Evolutionary conservation across 306 rosid species (phyloP).

Genomic region (Inga leiocalycina): DNA sequence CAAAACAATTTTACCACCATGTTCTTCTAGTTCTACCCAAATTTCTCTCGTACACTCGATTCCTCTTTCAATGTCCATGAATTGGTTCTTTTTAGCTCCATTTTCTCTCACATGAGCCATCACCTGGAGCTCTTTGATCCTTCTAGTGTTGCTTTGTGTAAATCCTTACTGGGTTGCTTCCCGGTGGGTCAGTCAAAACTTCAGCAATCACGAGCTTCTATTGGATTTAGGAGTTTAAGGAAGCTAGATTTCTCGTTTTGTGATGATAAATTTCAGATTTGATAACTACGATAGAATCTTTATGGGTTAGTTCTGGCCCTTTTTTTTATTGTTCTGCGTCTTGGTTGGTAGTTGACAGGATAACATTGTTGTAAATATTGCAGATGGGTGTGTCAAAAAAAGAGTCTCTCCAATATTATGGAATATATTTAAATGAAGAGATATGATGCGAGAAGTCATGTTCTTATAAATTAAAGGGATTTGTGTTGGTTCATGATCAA

Average conservation of each 20-base stretch:
- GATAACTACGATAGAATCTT: slow-evolving; percentile 56
- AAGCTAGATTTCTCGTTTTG: slow-evolving; percentile 33
- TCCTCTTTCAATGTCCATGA: slow-evolving; percentile 41
- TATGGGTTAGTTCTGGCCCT: slow-evolving; percentile 50
- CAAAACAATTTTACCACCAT: slow-evolving; percentile 37
- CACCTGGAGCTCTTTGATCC: slow-evolving; percentile 20
- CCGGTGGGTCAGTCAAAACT: slow-evolving; percentile 40
- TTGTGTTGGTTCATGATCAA: too few species aligned
- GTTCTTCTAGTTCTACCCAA: slow-evolving; percentile 34
- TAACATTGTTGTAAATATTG: too few species aligned
- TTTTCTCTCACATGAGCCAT: slow-evolving; percentile 28
- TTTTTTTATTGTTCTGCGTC: slow-evolving; percentile 40
- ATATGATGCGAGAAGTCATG: too few species aligned
- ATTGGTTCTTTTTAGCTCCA: slow-evolving; percentile 38
- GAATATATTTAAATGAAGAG: too few species aligned
- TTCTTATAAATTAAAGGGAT: too few species aligned
- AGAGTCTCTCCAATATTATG: too few species aligned
- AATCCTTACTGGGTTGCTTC: slow-evolving; percentile 32
- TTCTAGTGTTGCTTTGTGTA: slow-evolving; percentile 25
- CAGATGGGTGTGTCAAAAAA: too few species aligned
- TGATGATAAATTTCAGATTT: slow-evolving; percentile 37
- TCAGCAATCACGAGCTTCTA: slow-evolving; percentile 42
- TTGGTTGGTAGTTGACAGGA: slow-evolving; percentile 66
- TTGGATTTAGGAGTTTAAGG: slow-evolving; percentile 41
- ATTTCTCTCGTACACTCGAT: slow-evolving; percentile 41